These are phyloP conservation scores for Phlyctochytrium planicorne DNA, from an alignment of 192 early-diverging fungal genomes.

Conservation along the genomic window DNA sequence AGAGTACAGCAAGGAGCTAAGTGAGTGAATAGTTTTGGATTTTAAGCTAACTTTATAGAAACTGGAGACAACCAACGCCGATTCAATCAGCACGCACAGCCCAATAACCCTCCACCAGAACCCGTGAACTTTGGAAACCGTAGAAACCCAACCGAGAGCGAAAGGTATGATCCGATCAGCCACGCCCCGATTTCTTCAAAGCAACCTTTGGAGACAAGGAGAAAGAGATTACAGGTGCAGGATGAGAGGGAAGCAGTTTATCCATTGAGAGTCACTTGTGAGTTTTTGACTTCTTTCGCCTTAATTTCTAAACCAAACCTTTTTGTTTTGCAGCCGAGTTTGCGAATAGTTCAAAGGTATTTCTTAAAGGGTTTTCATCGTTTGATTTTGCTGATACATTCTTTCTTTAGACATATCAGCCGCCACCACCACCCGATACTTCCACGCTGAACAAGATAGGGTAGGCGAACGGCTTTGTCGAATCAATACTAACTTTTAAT, in stretches of 20 bases:
- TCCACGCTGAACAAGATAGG: too few relatives aligned
- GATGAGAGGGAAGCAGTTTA: conserved; percentile 2
- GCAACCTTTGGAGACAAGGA: neutral
- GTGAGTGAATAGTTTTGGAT: neutral
- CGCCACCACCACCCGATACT: too few relatives aligned
- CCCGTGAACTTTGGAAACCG: neutral
- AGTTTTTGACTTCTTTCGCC: too few relatives aligned
- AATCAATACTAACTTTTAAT: too few relatives aligned
- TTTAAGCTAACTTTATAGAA: neutral
- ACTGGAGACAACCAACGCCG: neutral
- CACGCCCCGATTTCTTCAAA: neutral
- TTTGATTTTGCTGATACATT: too few relatives aligned
- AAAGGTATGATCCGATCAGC: neutral
- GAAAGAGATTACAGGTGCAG: neutral
- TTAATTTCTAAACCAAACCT: too few relatives aligned
- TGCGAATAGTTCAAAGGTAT: too few relatives aligned
- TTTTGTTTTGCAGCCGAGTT: too few relatives aligned
- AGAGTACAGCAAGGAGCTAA: conserved; percentile 5
- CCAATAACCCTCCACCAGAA: neutral
- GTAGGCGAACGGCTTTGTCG: too few relatives aligned
- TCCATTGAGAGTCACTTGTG: neutral
- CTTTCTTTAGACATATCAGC: too few relatives aligned
- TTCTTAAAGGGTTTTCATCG: too few relatives aligned
- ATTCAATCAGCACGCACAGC: neutral
- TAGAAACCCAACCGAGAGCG: neutral